Conservation (phyloP, 2,329 filamentous ascomycete genomes). For the Fusarium mexicanum region DNA sequence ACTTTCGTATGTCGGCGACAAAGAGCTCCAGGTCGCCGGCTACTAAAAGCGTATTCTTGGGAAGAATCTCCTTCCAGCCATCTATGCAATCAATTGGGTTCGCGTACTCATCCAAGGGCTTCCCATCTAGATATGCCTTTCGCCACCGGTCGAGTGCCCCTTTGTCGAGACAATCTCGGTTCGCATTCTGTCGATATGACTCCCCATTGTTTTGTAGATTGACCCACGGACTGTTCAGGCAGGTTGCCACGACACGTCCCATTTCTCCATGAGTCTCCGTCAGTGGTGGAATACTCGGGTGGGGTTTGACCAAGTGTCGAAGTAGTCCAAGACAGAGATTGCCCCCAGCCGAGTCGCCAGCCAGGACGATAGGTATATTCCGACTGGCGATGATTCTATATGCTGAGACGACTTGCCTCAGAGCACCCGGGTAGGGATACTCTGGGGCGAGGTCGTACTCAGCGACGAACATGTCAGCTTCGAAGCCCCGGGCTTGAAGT, state of each 20-base stretch:
- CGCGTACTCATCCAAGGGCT: not conserved
- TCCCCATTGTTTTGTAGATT: not conserved
- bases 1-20: not conserved
- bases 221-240: not conserved
- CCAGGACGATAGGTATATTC: not conserved
- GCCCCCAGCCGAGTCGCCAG: not conserved
- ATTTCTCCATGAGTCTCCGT: accelerated
- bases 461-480: not conserved
- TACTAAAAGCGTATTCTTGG: not conserved
- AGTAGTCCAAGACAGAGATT: not conserved
- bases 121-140: not conserved
- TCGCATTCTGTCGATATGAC: not conserved
- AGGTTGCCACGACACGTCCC: not conserved
- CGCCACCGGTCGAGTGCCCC: not conserved
- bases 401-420: not conserved
- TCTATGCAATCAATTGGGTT: not conserved
- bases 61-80: not conserved
- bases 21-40: not conserved
- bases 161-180: not conserved
- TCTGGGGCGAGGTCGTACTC: not conserved
- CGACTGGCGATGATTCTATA: not conserved
- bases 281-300: not conserved
- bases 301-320: not conserved
- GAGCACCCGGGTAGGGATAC: not conserved
- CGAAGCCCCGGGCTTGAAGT: not conserved